Percentiles rank a stretch among this genome's conserved stretches.
phyloP scores from a whole-genome alignment of 2,329 filamentous ascomycete genomes.

The Hypoxylon sp. region DNA sequence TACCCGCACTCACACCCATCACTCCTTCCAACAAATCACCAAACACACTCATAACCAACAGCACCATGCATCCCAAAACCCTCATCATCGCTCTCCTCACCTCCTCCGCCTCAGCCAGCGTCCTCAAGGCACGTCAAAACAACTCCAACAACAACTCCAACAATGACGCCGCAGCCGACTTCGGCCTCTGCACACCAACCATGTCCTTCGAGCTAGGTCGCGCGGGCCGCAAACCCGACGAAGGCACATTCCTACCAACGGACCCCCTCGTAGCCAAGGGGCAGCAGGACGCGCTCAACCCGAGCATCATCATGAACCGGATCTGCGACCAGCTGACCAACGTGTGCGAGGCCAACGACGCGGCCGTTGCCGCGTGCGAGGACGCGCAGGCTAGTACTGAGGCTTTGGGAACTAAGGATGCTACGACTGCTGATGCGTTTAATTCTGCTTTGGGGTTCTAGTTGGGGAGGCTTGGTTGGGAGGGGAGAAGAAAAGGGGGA shows the following conservation, averaged over 20 bases:
- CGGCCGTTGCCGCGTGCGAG: constrained; percentile 63
- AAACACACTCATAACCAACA: neutral
- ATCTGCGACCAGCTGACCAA: constrained; percentile 73
- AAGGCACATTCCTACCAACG: constrained; percentile 71
- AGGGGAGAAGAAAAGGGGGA: neutral
- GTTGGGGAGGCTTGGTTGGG: neutral
- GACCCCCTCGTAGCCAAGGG: constrained; percentile 68
- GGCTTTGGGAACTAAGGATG: constrained; percentile 63
- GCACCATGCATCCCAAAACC: constrained; percentile 10
- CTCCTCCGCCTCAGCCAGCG: constrained; percentile 3
- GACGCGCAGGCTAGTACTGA: constrained; percentile 64
- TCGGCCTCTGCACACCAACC: constrained; percentile 63
- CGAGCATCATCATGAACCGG: constrained; percentile 73
- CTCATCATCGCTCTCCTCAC: constrained; percentile 3
- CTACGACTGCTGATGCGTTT: constrained; percentile 63
- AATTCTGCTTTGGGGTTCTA: constrained; percentile 59
- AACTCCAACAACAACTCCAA: constrained; percentile 16
- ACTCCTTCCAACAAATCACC: neutral
- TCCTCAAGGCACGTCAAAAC: constrained; percentile 5
- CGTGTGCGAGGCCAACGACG: constrained; percentile 69
- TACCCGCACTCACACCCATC: constrained; percentile 6
- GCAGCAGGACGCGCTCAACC: constrained; percentile 70
- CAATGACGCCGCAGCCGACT: constrained; percentile 57
- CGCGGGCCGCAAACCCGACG: constrained; percentile 61
- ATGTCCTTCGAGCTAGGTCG: constrained; percentile 70